A percentile compares a stretch with the other conserved stretches of the same genome.
Evolutionary conservation across 2,329 filamentous ascomycete species (phyloP).

Genomic region (Monilinia fructicola): DNA sequence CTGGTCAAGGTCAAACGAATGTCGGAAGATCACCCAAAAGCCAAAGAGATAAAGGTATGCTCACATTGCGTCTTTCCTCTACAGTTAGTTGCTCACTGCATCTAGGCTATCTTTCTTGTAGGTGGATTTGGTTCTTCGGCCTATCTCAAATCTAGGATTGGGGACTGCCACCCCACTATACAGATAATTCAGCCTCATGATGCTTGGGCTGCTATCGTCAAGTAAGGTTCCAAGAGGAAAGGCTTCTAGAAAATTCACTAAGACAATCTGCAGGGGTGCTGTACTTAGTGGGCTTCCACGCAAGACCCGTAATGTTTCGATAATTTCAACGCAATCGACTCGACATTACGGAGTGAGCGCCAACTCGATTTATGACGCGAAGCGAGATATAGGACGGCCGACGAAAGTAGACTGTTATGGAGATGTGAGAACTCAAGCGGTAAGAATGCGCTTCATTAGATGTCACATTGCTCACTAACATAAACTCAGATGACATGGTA

Average conservation of each 20-base stretch:
- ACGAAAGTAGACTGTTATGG: not conserved
- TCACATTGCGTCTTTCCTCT: too few relatives aligned
- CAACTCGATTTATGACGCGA: not conserved
- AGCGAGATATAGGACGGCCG: conserved; percentile 21
- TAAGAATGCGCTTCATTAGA: not conserved
- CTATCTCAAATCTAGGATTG: conserved; percentile 43
- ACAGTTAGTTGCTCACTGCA: not conserved
- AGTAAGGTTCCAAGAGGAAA: conserved; percentile 21
- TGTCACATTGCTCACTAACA: not conserved
- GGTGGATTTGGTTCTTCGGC: conserved; percentile 32
- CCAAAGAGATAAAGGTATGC: conserved; percentile 45
- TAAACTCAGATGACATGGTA: conserved; percentile 33
- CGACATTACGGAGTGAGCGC: conserved; percentile 33
- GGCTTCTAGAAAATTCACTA: not conserved
- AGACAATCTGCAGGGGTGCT: conserved; percentile 26
- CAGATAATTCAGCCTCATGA: conserved; percentile 30
- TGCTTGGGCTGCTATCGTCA: conserved; percentile 34
- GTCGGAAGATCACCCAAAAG: conserved; percentile 44
- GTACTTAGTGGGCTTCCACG: conserved; percentile 29
- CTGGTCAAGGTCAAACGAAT: conserved; percentile 42
- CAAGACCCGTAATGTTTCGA: conserved; percentile 9
- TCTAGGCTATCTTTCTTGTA: conserved; percentile 31
- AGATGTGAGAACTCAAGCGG: not conserved
- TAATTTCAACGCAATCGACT: conserved; percentile 29
- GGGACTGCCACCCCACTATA: conserved; percentile 40